Base-by-base conservation (phyloP, 805 yeast species). In the Ogataea glucozyma region DNA sequence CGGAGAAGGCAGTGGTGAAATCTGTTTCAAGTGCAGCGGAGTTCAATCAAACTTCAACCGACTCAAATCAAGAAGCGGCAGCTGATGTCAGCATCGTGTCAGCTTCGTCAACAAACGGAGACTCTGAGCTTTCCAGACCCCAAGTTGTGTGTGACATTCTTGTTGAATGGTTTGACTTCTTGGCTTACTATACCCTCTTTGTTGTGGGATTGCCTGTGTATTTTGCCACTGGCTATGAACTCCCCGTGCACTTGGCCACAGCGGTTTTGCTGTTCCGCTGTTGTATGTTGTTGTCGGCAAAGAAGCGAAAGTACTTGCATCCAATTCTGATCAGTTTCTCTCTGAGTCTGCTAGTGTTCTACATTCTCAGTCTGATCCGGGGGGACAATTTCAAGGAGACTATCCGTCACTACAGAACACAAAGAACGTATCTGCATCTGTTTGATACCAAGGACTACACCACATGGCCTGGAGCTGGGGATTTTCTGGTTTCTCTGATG, bases 381-480 rank as follows among this genome's bases (percentile, higher is more conserved):
- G 57, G 62, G 20, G 57, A 61, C n/a, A 74, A 76, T 27, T 84
- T 83, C 49, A 62, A 79, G 27, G 69, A 66, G 2, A 73, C 73
- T 20, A 67, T 86, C 45, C 56, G 64, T 31, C 68, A 70, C 50
- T 86, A 81, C 65, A 78, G 80, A 50, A 85, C 91, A 0, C 90
- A 90, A 0, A 71, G 81, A 41, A 83, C 70, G 11, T 86, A 86
- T 54, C 59, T 82, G 33, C 64, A 73, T 43, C 67, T 86, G 20
- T 83, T 84, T 60, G 73, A 73, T 51, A 60, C 65, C 19, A 47
- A 62, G 17, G 53, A 59, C 3, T 53, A 56, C 41, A 51, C 58
- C 3, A 57, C 62, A 16, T 74, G 79, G 75, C 93, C 95, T 1
- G 95, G 95, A 0, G 86, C 90, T 11, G 95, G 95, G 2, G 95